These are phyloP conservation scores for Bipolaris victoriae DNA, from an alignment of 2,329 filamentous ascomycete species.

Conservation along the genomic window DNA sequence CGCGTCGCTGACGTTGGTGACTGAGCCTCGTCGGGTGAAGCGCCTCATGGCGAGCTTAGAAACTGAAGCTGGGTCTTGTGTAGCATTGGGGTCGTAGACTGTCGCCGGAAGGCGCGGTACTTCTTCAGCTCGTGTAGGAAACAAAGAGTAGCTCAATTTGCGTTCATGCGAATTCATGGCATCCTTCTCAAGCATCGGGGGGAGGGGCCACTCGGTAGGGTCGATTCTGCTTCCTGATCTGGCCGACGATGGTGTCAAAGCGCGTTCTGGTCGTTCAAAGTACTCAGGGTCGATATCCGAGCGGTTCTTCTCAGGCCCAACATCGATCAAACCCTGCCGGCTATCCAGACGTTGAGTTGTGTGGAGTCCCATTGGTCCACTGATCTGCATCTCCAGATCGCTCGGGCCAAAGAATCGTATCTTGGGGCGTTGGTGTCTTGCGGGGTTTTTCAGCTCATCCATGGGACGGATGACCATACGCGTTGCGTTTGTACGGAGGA, in stretches of 20 bases:
- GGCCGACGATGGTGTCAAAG: conserved; percentile 38
- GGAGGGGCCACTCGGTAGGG: conserved; percentile 46
- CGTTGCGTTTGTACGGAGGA: conserved; percentile 68
- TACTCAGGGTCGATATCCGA: conserved; percentile 44
- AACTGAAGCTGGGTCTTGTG: conserved; percentile 24
- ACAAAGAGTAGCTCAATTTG: conserved; percentile 48
- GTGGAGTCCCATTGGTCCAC: conserved; percentile 44
- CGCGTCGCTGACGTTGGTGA: conserved; percentile 48
- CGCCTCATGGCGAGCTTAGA: conserved; percentile 43
- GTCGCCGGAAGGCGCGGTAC: conserved; percentile 49
- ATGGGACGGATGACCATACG: conserved; percentile 61
- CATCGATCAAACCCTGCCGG: conserved; percentile 45
- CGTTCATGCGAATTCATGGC: conserved; percentile 28
- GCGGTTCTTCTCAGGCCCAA: conserved; percentile 48
- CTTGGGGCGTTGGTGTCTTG: conserved; percentile 56
- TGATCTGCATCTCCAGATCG: conserved; percentile 52
- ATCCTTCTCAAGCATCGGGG: conserved; percentile 37
- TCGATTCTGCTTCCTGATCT: conserved; percentile 39
- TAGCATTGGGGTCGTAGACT: conserved; percentile 43
- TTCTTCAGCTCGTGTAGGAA: conserved; percentile 49
- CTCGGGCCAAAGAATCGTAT: conserved; percentile 56
- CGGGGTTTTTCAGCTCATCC: conserved; percentile 51
- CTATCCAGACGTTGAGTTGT: conserved; percentile 42
- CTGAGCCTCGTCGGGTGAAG: conserved; percentile 42
- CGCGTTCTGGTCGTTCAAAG: conserved; percentile 41